Base-by-base conservation (phyloP, 495 filamentous ascomycete species). In the Trichoderma parareesei region DNA sequence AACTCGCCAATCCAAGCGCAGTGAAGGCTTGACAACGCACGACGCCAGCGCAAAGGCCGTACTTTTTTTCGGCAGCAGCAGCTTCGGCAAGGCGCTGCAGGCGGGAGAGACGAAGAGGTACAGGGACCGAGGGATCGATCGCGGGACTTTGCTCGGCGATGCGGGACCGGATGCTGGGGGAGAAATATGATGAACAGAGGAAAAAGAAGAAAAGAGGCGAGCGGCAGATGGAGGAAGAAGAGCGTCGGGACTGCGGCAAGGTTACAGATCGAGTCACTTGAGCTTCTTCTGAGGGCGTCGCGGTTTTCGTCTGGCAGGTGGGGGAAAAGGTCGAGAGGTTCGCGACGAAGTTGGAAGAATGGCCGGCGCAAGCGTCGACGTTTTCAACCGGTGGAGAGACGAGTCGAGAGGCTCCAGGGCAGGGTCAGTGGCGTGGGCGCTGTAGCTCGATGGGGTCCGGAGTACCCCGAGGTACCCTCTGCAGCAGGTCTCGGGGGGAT, bases 1-100 rank as follows among this genome's bases (percentile, higher is more conserved):
- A 27, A 57, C 53, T 57, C 53, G 53, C 53, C 53, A 57, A 57
- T 57, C 53, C 53, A 57, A 57, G 53, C 53, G 53, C 53, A 57
- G 53, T 27, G 53, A 57, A n/a, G 10, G 53, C 53, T 27, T 57
- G 53, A 57, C 53, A 57, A 57, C 27, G 53, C 53, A 57, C 27
- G 53, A 57, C 53, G 53, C 53, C 53, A 57, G 53, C 53, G 18
- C 20, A 35, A 35, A 35, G 37, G 53, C 53, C 16, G 53, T 35
- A 6, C 11, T 6, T 41, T 7, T 11, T 41, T 6, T 41, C 6
- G 16, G 53, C 20, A 9, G 53, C 43, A 46, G 43, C 43, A 46
- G 43, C 43, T 55, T 55, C 27, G 18, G 20, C n/a, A 18, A 55
- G 48, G 48, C 53, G 9, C 53, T 57, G 53, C 53, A 10, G 33